Percentiles rank a stretch among this genome's conserved stretches.
Evolutionary conservation across 225 moss, liverwort and hornwort species (phyloP).

Genomic region (Physcomitrellopsis africana): DNA sequence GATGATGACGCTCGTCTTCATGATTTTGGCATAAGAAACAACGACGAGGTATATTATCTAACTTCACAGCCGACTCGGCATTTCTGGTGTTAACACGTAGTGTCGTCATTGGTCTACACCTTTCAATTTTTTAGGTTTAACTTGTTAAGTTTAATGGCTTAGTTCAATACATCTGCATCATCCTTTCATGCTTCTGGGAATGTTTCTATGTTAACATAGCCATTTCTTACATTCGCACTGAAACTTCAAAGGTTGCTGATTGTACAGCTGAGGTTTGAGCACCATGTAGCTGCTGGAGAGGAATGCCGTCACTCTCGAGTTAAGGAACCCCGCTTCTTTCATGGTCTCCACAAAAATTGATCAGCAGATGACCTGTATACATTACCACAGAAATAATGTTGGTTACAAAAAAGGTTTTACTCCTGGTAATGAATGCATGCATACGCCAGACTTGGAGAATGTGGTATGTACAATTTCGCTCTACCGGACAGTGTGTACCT

Average conservation of each 20-base stretch:
- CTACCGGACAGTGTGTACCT: no score
- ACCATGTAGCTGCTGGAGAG: constrained; percentile 72
- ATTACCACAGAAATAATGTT: background rate
- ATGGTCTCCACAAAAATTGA: constrained; percentile 68
- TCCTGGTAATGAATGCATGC: no score
- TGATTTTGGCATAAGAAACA: constrained; percentile 74
- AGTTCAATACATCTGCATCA: background rate
- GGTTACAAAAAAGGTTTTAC: no score
- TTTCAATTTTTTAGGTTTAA: background rate
- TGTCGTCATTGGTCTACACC: background rate
- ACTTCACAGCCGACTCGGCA: background rate
- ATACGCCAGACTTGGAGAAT: no score
- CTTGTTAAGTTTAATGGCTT: background rate
- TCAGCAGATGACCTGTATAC: background rate
- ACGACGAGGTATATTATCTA: constrained; percentile 60
- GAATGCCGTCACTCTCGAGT: constrained; percentile 73
- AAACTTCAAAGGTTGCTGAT: background rate
- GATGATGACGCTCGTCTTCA: constrained; percentile 63
- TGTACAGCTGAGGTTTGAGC: constrained; percentile 74
- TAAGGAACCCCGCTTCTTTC: constrained; percentile 92
- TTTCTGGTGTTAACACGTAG: background rate
- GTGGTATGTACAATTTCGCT: no score
- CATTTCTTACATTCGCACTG: background rate
- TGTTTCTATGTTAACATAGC: no score
- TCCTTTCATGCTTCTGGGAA: background rate